These are phyloP conservation scores for Chrysosporium keratinophilum DNA, from an alignment of 2,329 filamentous ascomycete genomes.

Conservation along the genomic window DNA sequence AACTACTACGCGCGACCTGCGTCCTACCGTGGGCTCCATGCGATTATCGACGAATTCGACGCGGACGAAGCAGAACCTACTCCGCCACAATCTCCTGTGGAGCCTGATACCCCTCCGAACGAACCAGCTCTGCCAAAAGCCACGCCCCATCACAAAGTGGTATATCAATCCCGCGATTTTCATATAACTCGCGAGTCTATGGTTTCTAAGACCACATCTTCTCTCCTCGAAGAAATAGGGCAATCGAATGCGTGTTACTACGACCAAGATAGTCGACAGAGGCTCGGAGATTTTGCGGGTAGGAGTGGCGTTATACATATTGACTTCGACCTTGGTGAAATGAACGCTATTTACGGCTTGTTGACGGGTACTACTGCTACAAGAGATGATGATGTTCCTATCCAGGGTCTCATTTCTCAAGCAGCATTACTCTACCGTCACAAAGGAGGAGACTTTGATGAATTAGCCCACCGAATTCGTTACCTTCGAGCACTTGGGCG, in stretches of 20 bases:
- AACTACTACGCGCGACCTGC: slow-evolving; percentile 25
- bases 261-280: background rate
- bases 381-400: slow-evolving; percentile 15
- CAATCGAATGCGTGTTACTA: background rate
- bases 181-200: slow-evolving; percentile 16
- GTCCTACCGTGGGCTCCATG: background rate
- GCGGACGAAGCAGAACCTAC: slow-evolving; percentile 1
- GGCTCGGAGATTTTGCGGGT: background rate
- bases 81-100: background rate
- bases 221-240: background rate
- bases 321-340: slow-evolving; percentile 21
- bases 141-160: background rate
- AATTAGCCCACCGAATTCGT: background rate
- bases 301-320: slow-evolving; percentile 19
- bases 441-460: background rate
- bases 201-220: background rate
- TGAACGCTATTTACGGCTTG: slow-evolving; percentile 18
- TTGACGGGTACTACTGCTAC: slow-evolving; percentile 3
- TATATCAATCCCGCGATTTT: slow-evolving; percentile 16
- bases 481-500: background rate
- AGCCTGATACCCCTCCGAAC: background rate
- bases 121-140: background rate
- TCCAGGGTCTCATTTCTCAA: slow-evolving; percentile 20
- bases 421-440: background rate
- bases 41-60: background rate